Evolutionary conservation across 768 basidiomycete genomes (phyloP).

Genomic region (Lentinula guzmanii): DNA sequence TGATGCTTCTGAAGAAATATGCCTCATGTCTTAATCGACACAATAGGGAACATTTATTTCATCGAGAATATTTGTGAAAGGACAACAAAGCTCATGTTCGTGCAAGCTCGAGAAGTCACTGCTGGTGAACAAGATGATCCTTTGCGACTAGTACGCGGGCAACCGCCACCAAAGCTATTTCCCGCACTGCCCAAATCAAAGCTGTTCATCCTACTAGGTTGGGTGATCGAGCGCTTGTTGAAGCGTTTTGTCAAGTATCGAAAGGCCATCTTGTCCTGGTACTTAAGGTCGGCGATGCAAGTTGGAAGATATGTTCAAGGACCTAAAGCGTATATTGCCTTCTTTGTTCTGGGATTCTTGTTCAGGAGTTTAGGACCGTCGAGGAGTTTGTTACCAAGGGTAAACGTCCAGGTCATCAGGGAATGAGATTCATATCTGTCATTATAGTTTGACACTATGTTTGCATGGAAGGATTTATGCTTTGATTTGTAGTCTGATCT

Average conservation of each 20-base stretch:
- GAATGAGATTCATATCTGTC: not conserved
- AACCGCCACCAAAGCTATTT: slow-evolving; percentile 1
- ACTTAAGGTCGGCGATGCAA: slow-evolving; percentile 5
- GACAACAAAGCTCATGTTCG: slow-evolving; percentile 60
- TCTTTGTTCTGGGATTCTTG: slow-evolving; percentile 10
- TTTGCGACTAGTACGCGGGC: slow-evolving; percentile 7
- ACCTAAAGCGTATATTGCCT: slow-evolving; percentile 7
- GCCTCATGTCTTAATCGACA: not conserved
- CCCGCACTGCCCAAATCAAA: slow-evolving; percentile 8
- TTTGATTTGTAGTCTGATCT: not conserved
- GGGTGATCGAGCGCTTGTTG: slow-evolving; percentile 10
- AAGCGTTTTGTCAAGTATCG: slow-evolving; percentile 10
- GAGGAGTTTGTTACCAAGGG: not conserved
- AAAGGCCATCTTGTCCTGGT: slow-evolving; percentile 3
- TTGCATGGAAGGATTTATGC: not conserved
- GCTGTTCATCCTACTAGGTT: slow-evolving; percentile 7
- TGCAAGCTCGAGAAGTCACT: slow-evolving; percentile 54
- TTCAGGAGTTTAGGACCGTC: slow-evolving; percentile 7
- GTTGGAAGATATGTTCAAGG: slow-evolving; percentile 5
- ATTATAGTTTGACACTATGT: not conserved
- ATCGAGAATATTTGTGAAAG: slow-evolving; percentile 60
- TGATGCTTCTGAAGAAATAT: not conserved
- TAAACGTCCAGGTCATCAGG: slow-evolving; percentile 5
- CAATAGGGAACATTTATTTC: slow-evolving; percentile 57
- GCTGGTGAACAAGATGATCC: slow-evolving; percentile 18